Base-by-base conservation (phyloP, 371 early-diverging fungal genomes). In the Thermomucor indicae-seudaticae region DNA sequence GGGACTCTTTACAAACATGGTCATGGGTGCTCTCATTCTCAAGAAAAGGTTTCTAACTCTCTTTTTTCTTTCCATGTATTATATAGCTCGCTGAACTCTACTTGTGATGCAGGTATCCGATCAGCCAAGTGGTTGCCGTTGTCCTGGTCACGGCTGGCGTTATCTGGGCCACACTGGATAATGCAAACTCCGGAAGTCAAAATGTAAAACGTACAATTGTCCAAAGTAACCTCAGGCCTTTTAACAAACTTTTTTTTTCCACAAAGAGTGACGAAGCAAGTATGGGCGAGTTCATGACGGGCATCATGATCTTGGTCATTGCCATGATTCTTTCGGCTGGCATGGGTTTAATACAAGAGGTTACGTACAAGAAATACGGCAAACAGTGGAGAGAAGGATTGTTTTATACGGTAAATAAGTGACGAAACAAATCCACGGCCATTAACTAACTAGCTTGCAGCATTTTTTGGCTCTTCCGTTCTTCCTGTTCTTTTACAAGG, bases 301-400 rank as follows among this genome's bases (percentile, higher is more conserved):
- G 95, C 4, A 82, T 93, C n/a, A 37, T 64, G 14, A 49, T 95
- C 32, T 68, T 95, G 32, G 60, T 80, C 2, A 29, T 87, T 14
- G 92, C 90, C 5, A 78, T 95, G 67, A 53, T 91, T 8, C 52
- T 92, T 16, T 84, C 92, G 2, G 88, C 91, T 32, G 55, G 89
- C 20, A 79, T 95, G 67, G 95, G 95, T 0, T 67, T 92, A 28
- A 76, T 83, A 35, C 95, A 95, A 61, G 93, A 95, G 57, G 51
- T 76, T 0, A 90, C 90, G 4, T 93, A 93, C 52, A 64, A 65
- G 17, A 82, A 78, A 45, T 92, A 90, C 52, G 90, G 92, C 12
- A 82, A 87, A 22, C 80, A 88, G 40, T 95, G 95, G 95, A 76
- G 88, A 23, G 95, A 95, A 60, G 91, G 90, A 0, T 64, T 95